phyloP scores from a whole-genome alignment of 306 rosid genomes.

The Ceratonia siliqua region DNA sequence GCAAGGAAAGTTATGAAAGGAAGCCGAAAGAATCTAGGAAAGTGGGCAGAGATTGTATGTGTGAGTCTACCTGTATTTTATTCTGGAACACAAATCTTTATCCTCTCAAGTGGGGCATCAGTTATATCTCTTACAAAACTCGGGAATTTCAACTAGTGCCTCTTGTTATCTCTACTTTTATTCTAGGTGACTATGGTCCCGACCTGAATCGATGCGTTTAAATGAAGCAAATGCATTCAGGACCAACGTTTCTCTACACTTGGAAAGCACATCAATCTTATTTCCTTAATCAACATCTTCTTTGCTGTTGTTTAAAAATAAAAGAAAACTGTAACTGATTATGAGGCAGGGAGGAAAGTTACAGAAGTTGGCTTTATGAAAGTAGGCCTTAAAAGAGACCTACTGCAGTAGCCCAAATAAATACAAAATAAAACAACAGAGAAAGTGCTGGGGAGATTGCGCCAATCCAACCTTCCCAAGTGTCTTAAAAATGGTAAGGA shows the following conservation, averaged over 20 bases:
- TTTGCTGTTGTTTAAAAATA: background rate
- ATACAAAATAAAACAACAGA: background rate
- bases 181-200: conserved; percentile 6
- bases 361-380: background rate
- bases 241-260: conserved; percentile 1
- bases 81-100: conserved; percentile 42
- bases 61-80: conserved; percentile 20
- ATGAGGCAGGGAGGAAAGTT: conserved; percentile 28
- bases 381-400: background rate
- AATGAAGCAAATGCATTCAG: conserved; percentile 34
- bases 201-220: conserved; percentile 33
- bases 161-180: conserved; percentile 1
- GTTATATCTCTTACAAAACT: conserved; percentile 8
- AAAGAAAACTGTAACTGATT: conserved; percentile 9
- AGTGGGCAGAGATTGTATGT: conserved; percentile 21
- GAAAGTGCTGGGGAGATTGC: background rate
- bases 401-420: background rate
- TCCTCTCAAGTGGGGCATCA: conserved; percentile 42
- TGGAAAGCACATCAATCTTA: background rate
- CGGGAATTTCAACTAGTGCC: conserved; percentile 40
- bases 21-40: conserved; percentile 40
- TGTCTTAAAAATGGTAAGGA: conserved; percentile 15
- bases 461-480: background rate
- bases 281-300: background rate
- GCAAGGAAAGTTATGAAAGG: background rate